These are phyloP conservation scores for Diplogelasinospora grovesii DNA, from an alignment of 495 filamentous ascomycete genomes.

Conservation along the genomic window DNA sequence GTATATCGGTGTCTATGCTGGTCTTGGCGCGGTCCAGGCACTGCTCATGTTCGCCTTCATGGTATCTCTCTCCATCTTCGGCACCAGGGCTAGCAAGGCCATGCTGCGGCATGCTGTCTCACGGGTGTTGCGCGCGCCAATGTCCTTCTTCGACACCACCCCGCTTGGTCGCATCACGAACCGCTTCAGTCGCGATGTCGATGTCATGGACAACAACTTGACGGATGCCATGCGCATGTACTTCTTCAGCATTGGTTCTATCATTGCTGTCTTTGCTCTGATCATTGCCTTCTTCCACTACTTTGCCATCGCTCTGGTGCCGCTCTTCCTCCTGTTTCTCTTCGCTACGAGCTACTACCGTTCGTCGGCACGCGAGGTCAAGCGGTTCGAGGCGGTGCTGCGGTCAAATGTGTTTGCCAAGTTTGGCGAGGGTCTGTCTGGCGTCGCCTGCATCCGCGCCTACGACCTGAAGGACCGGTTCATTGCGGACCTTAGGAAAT, in stretches of 20 bases:
- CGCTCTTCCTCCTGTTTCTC: constrained; percentile 71
- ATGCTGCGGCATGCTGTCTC: constrained; percentile 79
- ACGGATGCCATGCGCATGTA: constrained; percentile 92
- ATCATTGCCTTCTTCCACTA: constrained; percentile 94
- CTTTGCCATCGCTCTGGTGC: constrained; percentile 83
- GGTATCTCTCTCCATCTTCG: constrained; percentile 63
- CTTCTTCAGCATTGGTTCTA: constrained; percentile 73
- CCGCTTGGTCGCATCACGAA: constrained; percentile 95
- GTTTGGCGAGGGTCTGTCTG: constrained; percentile 81
- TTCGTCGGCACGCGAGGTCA: constrained; percentile 84
- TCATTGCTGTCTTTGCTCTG: constrained; percentile 71
- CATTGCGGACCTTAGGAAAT: constrained; percentile 52
- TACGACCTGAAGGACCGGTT: constrained; percentile 78
- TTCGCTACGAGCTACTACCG: constrained; percentile 85
- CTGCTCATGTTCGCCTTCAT: constrained; percentile 67
- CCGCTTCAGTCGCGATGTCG: constrained; percentile 90
- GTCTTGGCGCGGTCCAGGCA: constrained; percentile 62
- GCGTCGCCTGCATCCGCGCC: constrained; percentile 77
- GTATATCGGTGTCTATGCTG: constrained; percentile 87
- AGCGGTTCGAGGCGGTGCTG: constrained; percentile 84
- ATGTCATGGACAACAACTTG: constrained; percentile 91
- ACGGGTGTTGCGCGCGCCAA: constrained; percentile 78
- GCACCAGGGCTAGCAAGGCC: constrained; percentile 71
- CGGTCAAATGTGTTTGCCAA: constrained; percentile 84
- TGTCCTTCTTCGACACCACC: constrained; percentile 97